These are phyloP conservation scores for Asterophora parasitica DNA, from an alignment of 768 basidiomycete species.

Conservation along the genomic window DNA sequence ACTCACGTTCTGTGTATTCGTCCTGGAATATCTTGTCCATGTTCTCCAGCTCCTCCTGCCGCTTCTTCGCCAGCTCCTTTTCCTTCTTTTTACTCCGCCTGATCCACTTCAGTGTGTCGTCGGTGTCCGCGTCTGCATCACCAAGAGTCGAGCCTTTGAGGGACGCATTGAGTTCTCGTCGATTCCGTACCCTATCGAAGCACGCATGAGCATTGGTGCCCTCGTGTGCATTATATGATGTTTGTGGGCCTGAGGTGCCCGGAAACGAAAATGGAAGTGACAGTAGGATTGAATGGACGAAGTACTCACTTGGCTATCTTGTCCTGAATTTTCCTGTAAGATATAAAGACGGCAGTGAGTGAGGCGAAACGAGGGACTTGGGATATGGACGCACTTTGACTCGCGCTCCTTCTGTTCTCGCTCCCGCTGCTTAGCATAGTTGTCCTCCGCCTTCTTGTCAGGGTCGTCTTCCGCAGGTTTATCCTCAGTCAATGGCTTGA, in stretches of 20 bases:
- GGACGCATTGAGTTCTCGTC: conserved; percentile 85
- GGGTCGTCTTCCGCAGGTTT: conserved; percentile 62
- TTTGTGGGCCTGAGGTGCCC: conserved; percentile 34
- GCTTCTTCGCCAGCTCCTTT: conserved; percentile 79
- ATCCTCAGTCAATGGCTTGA: conserved; percentile 90
- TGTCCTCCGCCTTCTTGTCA: conserved; percentile 82
- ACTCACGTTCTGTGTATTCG: conserved; percentile 84
- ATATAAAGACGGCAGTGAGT: conserved; percentile 21
- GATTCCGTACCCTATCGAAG: conserved; percentile 81
- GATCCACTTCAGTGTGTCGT: conserved; percentile 85
- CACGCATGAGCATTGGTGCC: conserved; percentile 38
- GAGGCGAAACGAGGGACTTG: conserved; percentile 4
- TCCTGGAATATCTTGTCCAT: conserved; percentile 75
- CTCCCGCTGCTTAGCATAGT: conserved; percentile 73
- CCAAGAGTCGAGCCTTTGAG: conserved; percentile 92
- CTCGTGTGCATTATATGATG: conserved; percentile 18
- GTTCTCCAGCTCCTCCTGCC: conserved; percentile 77
- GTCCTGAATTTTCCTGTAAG: conserved; percentile 61
- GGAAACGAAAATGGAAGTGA: conserved; percentile 44
- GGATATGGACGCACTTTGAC: conserved; percentile 56
- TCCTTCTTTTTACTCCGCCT: conserved; percentile 89
- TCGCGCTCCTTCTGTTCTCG: conserved; percentile 66
- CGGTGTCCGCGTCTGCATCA: conserved; percentile 72
- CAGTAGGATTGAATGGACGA: conserved; percentile 22
- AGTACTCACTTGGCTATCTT: conserved; percentile 83